Percentiles rank a stretch among this genome's conserved stretches.
Conservation (phyloP, 179 eudicot genomes). For the Corrigiola litoralis region DNA sequence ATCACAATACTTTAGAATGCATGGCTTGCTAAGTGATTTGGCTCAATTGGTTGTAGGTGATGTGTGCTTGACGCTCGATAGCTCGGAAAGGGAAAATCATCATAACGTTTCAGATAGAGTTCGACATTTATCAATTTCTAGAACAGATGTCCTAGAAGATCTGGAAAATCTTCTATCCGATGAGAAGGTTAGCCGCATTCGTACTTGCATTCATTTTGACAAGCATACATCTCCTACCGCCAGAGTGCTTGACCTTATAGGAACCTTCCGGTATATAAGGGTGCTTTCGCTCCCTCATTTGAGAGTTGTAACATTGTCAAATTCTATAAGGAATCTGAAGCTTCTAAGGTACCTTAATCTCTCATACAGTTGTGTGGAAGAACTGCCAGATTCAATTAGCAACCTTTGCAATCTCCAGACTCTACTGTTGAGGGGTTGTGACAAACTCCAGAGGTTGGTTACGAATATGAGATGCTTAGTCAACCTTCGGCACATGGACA, state of each 20-base stretch:
- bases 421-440: neutral
- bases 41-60: constrained; percentile 13
- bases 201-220: constrained; percentile 8
- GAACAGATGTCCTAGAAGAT: neutral
- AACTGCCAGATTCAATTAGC: constrained; percentile 4
- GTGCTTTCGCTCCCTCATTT: constrained; percentile 2
- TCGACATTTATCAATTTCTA: neutral
- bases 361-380: neutral
- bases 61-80: neutral
- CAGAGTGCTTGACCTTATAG: neutral
- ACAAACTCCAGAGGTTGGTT: neutral
- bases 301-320: neutral
- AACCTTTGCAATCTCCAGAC: constrained; percentile 18
- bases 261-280: neutral
- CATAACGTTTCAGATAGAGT: neutral
- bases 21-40: constrained; percentile 26
- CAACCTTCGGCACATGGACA: constrained; percentile 13
- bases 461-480: neutral
- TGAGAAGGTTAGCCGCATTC: neutral
- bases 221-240: neutral
- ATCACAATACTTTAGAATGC: constrained; percentile 16
- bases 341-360: constrained; percentile 10
- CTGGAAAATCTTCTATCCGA: neutral
- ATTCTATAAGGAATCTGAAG: constrained; percentile 3
- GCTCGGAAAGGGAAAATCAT: neutral